These are phyloP conservation scores for Cenococcum geophilum DNA, from an alignment of 495 filamentous ascomycete genomes.

Conservation along the genomic window DNA sequence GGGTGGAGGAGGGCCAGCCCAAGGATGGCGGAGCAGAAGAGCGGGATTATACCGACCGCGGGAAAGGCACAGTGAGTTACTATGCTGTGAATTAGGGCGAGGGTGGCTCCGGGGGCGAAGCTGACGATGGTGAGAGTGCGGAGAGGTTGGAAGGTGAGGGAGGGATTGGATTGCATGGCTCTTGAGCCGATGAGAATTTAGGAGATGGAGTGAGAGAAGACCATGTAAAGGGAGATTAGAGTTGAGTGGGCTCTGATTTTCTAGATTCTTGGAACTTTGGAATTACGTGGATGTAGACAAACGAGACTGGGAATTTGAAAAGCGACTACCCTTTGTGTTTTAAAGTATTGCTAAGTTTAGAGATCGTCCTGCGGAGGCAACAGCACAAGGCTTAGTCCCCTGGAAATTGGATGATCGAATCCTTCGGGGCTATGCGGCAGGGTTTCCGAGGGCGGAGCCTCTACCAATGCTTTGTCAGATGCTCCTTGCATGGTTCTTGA, in stretches of 20 bases:
- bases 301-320: background rate
- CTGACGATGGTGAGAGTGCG: conserved; percentile 7
- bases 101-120: conserved; percentile 7
- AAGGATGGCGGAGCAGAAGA: conserved; percentile 10
- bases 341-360: background rate
- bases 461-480: too few species aligned
- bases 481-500: too few species aligned
- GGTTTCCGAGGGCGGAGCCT: too few species aligned
- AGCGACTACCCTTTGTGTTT: background rate
- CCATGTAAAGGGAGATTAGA: background rate
- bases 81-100: conserved; percentile 14
- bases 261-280: background rate
- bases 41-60: conserved; percentile 8
- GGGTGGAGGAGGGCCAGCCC: conserved; percentile 2
- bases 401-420: too few species aligned
- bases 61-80: conserved; percentile 5
- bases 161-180: background rate
- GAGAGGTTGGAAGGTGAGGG: background rate
- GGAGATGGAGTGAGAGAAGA: background rate
- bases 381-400: too few species aligned
- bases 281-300: background rate
- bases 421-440: too few species aligned
- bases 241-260: background rate
- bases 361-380: too few species aligned
- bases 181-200: background rate